Evolutionary conservation across 208 protist genomes (phyloP).

Genomic region (Trypanosoma conorhini): DNA sequence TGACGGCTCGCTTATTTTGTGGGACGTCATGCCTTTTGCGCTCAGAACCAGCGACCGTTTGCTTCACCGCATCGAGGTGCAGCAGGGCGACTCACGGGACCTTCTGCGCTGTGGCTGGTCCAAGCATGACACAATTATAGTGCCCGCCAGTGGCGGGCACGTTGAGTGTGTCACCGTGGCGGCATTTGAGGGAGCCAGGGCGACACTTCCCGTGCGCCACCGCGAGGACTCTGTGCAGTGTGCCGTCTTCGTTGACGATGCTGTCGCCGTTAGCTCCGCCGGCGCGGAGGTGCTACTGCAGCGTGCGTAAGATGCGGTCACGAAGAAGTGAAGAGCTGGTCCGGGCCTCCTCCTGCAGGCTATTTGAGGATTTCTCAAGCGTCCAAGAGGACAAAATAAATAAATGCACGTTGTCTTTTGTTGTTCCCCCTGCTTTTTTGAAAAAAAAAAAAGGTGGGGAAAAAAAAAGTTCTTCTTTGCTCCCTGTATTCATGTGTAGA

Average conservation of each 20-base stretch:
- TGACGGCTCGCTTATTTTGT: slow-evolving; percentile 37
- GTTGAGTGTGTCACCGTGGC: slow-evolving; percentile 14
- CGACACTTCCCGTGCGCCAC: slow-evolving; percentile 16
- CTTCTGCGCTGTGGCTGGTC: slow-evolving; percentile 53
- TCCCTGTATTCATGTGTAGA: neutral
- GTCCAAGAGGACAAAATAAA: neutral
- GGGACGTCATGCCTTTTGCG: slow-evolving; percentile 79
- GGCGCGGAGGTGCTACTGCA: slow-evolving; percentile 37
- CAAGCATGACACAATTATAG: slow-evolving; percentile 10
- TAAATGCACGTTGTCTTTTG: neutral
- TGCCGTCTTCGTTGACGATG: slow-evolving; percentile 34
- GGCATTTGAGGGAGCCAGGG: slow-evolving; percentile 1
- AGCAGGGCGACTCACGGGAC: slow-evolving; percentile 32
- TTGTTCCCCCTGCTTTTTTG: neutral
- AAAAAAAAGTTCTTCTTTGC: neutral
- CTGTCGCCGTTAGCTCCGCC: slow-evolving; percentile 38
- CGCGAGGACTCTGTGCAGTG: slow-evolving; percentile 28
- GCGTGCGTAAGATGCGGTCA: slow-evolving; percentile 19
- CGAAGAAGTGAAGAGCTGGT: neutral
- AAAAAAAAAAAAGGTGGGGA: too few species aligned
- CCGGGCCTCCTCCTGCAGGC: neutral
- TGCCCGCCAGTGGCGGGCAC: slow-evolving; percentile 23
- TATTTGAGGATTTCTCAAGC: neutral
- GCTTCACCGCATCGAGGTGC: slow-evolving; percentile 34
- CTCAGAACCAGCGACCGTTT: slow-evolving; percentile 51